These are phyloP conservation scores for Penicillium manginii DNA, from an alignment of 495 filamentous ascomycete genomes.

Conservation along the genomic window DNA sequence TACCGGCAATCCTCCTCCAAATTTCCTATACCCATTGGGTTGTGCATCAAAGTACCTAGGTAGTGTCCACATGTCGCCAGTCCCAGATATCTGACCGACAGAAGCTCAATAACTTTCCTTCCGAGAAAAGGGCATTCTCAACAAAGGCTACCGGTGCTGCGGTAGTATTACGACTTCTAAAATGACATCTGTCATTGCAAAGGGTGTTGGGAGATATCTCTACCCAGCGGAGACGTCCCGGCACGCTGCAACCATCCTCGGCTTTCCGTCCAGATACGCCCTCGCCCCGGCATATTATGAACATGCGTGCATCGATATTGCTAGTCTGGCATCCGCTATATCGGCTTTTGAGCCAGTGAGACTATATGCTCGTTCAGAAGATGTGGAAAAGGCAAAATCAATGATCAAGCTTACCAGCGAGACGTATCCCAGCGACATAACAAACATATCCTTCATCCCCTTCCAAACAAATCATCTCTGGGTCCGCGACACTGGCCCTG, in stretches of 20 bases:
- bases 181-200: constrained; percentile 5
- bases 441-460: constrained; percentile 22
- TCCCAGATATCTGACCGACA: too few relatives aligned
- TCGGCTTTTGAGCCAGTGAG: constrained; percentile 32
- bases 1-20: too few relatives aligned
- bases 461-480: constrained; percentile 33
- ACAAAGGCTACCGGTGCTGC: too few relatives aligned
- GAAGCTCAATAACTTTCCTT: neutral
- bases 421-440: neutral
- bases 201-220: constrained; percentile 4
- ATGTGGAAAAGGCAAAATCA: constrained; percentile 17
- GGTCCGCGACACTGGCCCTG: constrained; percentile 34
- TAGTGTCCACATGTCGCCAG: too few relatives aligned
- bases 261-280: constrained; percentile 26
- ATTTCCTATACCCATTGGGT: too few relatives aligned
- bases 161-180: neutral
- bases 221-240: constrained; percentile 19
- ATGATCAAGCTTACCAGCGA: constrained; percentile 10
- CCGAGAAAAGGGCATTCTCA: neutral
- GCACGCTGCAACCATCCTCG: constrained; percentile 30
- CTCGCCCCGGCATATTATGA: constrained; percentile 20
- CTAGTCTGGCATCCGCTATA: constrained; percentile 21
- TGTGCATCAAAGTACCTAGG: too few relatives aligned
- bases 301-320: constrained; percentile 27
- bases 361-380: constrained; percentile 29